Percentiles rank a stretch among this genome's conserved stretches.
phyloP scores from a whole-genome alignment of 768 basidiomycete species.

The Candolleomyces aberdarensis region DNA sequence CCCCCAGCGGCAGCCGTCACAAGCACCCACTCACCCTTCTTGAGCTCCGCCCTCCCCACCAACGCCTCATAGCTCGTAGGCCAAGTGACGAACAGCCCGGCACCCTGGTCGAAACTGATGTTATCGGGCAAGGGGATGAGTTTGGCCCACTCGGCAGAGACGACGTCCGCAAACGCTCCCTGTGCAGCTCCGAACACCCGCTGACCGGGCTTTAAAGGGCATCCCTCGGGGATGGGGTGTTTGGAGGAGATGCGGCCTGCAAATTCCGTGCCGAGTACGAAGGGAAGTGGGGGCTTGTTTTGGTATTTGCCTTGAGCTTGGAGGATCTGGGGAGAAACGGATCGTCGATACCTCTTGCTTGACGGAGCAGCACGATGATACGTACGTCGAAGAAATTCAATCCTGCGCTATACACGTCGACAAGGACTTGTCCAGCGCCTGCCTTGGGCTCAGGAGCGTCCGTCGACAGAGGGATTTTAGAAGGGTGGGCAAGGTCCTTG shows the following conservation, averaged over 20 bases:
- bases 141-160: slow-evolving; percentile 47
- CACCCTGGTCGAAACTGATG: slow-evolving; percentile 82
- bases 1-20: slow-evolving; percentile 96
- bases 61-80: slow-evolving; percentile 93
- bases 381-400: slow-evolving; percentile 78
- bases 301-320: slow-evolving; percentile 92
- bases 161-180: slow-evolving; percentile 79
- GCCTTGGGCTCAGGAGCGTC: slow-evolving; percentile 59
- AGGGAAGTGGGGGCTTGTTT: slow-evolving; percentile 77
- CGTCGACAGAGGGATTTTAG: slow-evolving; percentile 50
- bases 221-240: slow-evolving; percentile 78
- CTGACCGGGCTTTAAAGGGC: slow-evolving; percentile 77
- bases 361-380: slow-evolving; percentile 11
- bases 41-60: slow-evolving; percentile 77
- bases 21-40: slow-evolving; percentile 87
- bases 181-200: slow-evolving; percentile 82
- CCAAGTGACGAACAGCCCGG: slow-evolving; percentile 84
- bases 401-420: slow-evolving; percentile 73
- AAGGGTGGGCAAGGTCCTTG: slow-evolving; percentile 64
- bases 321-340: slow-evolving; percentile 51
- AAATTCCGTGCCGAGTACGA: slow-evolving; percentile 82
- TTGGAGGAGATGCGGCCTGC: slow-evolving; percentile 67
- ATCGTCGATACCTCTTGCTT: neutral
- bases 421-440: slow-evolving; percentile 54
- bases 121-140: slow-evolving; percentile 70